Conservation (phyloP, 129 eudicot species). For the Apium graveolens region DNA sequence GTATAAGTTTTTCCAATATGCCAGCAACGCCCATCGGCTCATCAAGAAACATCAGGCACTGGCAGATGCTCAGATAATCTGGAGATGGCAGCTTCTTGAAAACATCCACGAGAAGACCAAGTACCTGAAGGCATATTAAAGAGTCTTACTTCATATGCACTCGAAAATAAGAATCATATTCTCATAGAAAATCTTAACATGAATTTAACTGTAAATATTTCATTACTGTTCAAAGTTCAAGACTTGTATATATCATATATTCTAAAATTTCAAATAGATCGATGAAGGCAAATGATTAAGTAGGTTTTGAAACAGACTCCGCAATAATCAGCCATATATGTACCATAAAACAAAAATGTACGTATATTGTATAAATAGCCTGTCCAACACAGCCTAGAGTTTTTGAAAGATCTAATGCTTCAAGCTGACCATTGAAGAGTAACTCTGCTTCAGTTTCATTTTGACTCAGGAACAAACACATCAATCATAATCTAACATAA, state of each 20-base stretch:
- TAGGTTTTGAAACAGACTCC: not conserved
- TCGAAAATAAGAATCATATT: not conserved
- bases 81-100: conserved; percentile 78
- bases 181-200: not conserved
- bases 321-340: not conserved
- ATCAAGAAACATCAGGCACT: conserved; percentile 88
- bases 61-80: conserved; percentile 86
- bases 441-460: not conserved
- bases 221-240: not conserved
- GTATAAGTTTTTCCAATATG: conserved; percentile 71
- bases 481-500: not conserved
- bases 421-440: not conserved
- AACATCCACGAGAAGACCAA: conserved; percentile 68
- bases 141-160: not conserved
- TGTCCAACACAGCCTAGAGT: not conserved
- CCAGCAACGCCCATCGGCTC: conserved; percentile 76
- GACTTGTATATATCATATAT: not conserved
- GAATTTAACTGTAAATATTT: not conserved
- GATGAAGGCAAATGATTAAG: not conserved
- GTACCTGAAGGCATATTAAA: conserved; percentile 46
- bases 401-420: not conserved
- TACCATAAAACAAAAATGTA: not conserved
- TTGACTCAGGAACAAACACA: not conserved
- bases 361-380: not conserved
- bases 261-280: not conserved